phyloP scores from a whole-genome alignment of 192 early-diverging fungal species.

The Backusella luteola region DNA sequence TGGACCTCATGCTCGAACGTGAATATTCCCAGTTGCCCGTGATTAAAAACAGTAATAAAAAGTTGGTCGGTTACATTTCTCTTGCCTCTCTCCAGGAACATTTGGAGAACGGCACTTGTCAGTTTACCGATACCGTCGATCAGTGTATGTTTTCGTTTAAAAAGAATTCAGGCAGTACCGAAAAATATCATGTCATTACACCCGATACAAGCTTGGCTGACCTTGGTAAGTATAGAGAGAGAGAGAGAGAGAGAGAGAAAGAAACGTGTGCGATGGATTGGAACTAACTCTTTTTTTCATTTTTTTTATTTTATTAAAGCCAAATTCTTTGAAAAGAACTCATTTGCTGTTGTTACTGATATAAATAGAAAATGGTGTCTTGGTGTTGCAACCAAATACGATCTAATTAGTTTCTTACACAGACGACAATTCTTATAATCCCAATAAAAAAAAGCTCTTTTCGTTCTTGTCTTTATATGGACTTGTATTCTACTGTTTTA shows the following conservation, averaged over 20 bases:
- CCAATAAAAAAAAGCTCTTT: neutral
- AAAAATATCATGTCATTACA: constrained; percentile 73
- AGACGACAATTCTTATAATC: constrained; percentile 46
- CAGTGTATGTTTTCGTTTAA: constrained; percentile 70
- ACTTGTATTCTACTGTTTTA: neutral
- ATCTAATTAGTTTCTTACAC: constrained; percentile 68
- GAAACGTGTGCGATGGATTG: neutral
- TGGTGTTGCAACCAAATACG: constrained; percentile 77
- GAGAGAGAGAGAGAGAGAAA: neutral
- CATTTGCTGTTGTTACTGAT: constrained; percentile 84
- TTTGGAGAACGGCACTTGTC: constrained; percentile 50
- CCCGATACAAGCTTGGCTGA: constrained; percentile 77
- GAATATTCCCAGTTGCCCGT: constrained; percentile 91
- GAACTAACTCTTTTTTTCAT: neutral
- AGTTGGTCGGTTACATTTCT: constrained; percentile 77
- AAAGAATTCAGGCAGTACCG: constrained; percentile 15
- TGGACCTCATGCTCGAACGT: constrained; percentile 74
- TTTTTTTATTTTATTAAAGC: constrained; percentile 32
- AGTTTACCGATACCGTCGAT: constrained; percentile 47
- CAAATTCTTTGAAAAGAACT: constrained; percentile 80
- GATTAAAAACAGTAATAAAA: constrained; percentile 54
- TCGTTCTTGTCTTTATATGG: neutral
- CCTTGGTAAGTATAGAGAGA: constrained; percentile 37
- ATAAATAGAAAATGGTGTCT: constrained; percentile 75
- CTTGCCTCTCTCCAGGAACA: constrained; percentile 57